Evolutionary conservation across 768 basidiomycete genomes (phyloP), one percentile per base, ranked within the genome.

Genomic region (Hypholoma sublateritium): DNA sequence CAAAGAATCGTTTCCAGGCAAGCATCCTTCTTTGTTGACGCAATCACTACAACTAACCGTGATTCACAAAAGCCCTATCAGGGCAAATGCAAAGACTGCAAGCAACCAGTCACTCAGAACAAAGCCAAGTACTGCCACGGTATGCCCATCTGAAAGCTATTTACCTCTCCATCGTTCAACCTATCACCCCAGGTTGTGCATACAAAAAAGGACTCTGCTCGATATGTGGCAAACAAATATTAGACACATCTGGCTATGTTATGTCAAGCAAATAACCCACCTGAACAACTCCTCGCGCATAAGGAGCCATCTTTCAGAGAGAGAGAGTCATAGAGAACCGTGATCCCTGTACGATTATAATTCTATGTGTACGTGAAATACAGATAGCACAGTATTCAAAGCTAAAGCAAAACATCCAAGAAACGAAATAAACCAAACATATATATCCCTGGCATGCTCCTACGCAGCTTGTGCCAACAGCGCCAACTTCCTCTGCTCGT

Each of bases 121-220:
- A 84, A 80, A 65, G 92, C 88, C 36, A 93, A 92, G 73, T 93
- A 91, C 72, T 94, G 92, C 65, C 91, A 94, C 80, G 88, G 91
- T 89, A 65, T 58, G 83, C 67, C 61, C 55, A 53, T 43, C 32
- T 41, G 34, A 52, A 47, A 17, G 53, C n/a, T 28, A 42, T 14
- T 53, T 53, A 17, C 47, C 58, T 45, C 36, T 35, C 59, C 52
- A 28, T 52, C 55, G 43, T 41, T 54, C 49, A 56, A 58, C 45
- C 43, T 49, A 37, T 52, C 32, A 49, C 42, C 47, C 35, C 62
- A 93, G 91, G 92, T 28, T 94, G 91, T 68, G 92, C 91, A 19
- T 93, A 88, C 73, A 92, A 88, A 78, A 91, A 90, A 67, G 92
- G 92, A 12, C 70, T 90, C 37, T 94, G 92, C 65, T 84, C 90